phyloP scores from a whole-genome alignment of 2,329 filamentous ascomycete genomes.

The Clonostachys byssicola region DNA sequence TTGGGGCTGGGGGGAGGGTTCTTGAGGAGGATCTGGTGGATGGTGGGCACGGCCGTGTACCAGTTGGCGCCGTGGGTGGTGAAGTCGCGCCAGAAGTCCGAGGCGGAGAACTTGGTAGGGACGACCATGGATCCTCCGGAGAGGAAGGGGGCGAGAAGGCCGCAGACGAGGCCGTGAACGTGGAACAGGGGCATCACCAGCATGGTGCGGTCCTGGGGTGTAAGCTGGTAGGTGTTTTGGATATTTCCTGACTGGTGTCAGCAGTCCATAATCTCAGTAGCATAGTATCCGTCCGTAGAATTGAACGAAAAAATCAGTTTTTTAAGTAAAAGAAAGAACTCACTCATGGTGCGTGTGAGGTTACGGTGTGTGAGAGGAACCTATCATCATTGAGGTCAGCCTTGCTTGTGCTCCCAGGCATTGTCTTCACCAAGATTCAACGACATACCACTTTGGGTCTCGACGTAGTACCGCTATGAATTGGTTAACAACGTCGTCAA shows the following conservation, averaged over 20 bases:
- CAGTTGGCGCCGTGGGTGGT: slow-evolving; percentile 72
- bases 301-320: not conserved
- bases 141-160: slow-evolving; percentile 71
- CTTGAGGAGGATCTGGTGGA: slow-evolving; percentile 84
- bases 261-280: not conserved
- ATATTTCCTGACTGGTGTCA: slow-evolving; percentile 57
- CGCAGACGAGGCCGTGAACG: slow-evolving; percentile 83
- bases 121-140: slow-evolving; percentile 78
- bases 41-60: slow-evolving; percentile 92
- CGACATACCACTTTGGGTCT: slow-evolving; percentile 70
- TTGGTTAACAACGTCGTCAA: not conserved
- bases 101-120: slow-evolving; percentile 74
- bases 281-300: not conserved
- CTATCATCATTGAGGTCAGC: slow-evolving; percentile 19
- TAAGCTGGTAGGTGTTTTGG: slow-evolving; percentile 70
- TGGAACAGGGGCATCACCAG: slow-evolving; percentile 91
- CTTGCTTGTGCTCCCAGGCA: too few species aligned
- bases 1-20: slow-evolving; percentile 63
- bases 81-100: slow-evolving; percentile 80
- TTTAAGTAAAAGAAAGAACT: slow-evolving; percentile 13
- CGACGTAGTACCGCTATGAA: slow-evolving; percentile 68
- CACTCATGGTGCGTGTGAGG: slow-evolving; percentile 75
- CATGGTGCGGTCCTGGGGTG: slow-evolving; percentile 69
- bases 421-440: slow-evolving; percentile 5
- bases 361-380: slow-evolving; percentile 79